phyloP scores from a whole-genome alignment of 805 yeast genomes.

The Jamesozyma lodderae region DNA sequence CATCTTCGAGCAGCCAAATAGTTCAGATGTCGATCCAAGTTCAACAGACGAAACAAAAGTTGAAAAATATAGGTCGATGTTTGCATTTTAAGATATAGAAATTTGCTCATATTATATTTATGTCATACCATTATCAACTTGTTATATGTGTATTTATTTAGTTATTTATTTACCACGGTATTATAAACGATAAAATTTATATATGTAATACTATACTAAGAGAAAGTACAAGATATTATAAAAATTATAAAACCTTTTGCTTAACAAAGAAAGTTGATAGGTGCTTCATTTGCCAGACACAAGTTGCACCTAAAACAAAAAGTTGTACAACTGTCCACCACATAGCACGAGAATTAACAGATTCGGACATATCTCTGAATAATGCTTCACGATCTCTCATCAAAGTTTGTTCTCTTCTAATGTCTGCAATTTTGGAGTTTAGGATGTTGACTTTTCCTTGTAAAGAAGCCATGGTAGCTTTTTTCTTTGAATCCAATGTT shows the following conservation, averaged over 20 bases:
- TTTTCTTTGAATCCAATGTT: slow-evolving; percentile 60
- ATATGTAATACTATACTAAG: neutral
- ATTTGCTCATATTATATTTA: neutral
- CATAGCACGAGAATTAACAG: slow-evolving; percentile 59
- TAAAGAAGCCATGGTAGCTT: slow-evolving; percentile 44
- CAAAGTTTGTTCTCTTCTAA: slow-evolving; percentile 55
- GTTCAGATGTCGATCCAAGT: slow-evolving; percentile 11
- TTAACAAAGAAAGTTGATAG: slow-evolving; percentile 70
- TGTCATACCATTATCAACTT: neutral
- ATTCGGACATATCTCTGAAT: slow-evolving; percentile 65
- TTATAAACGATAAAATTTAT: neutral
- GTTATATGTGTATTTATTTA: neutral
- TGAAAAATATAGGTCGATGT: slow-evolving; percentile 16
- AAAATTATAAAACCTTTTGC: slow-evolving; percentile 42
- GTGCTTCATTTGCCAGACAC: slow-evolving; percentile 67
- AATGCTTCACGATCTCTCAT: slow-evolving; percentile 68
- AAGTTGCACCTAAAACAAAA: slow-evolving; percentile 53
- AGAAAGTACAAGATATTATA: neutral
- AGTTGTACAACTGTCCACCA: slow-evolving; percentile 68
- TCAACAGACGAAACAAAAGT: slow-evolving; percentile 16
- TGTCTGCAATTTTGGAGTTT: slow-evolving; percentile 47
- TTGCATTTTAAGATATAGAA: slow-evolving; percentile 13
- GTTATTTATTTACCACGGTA: neutral
- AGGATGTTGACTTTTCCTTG: slow-evolving; percentile 50
- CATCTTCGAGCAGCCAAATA: slow-evolving; percentile 16